Conservation (phyloP, 805 yeast genomes). For the Pichia phayaonensis region DNA sequence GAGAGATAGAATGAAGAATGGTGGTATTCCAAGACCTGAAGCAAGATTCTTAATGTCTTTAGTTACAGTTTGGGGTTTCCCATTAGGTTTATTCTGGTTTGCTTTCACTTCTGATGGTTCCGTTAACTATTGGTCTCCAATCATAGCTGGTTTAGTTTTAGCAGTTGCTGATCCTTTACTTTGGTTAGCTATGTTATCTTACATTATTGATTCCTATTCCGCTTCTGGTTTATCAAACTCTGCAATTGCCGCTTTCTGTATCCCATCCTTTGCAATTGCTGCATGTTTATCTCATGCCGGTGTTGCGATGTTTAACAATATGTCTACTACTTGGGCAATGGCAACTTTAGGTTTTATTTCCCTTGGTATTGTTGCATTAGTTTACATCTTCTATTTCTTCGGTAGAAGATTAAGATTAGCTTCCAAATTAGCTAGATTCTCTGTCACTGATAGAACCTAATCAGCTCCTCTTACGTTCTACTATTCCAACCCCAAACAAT, state of each 20-base stretch:
- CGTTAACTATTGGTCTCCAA: slow-evolving; percentile 29
- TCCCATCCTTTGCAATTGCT: slow-evolving; percentile 31
- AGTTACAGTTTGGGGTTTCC: slow-evolving; percentile 32
- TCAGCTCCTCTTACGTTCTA: too few species aligned
- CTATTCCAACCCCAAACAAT: background rate
- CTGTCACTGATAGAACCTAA: background rate
- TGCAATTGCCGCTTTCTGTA: slow-evolving; percentile 31
- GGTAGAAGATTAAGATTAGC: slow-evolving; percentile 25
- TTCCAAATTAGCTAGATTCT: slow-evolving; percentile 25
- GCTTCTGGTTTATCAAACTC: slow-evolving; percentile 28
- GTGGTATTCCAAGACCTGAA: slow-evolving; percentile 30
- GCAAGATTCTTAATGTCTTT: slow-evolving; percentile 28
- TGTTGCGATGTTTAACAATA: slow-evolving; percentile 31
- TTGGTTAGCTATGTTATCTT: slow-evolving; percentile 31
- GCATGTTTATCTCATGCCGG: slow-evolving; percentile 32
- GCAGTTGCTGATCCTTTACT: slow-evolving; percentile 29
- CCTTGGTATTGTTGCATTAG: slow-evolving; percentile 26
- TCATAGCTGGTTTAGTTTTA: slow-evolving; percentile 27
- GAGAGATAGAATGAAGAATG: slow-evolving; percentile 25
- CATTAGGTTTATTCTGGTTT: slow-evolving; percentile 29
- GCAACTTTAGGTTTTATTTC: slow-evolving; percentile 30
- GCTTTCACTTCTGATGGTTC: slow-evolving; percentile 28
- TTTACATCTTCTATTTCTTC: slow-evolving; percentile 29
- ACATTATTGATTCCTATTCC: slow-evolving; percentile 29
- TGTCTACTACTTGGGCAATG: slow-evolving; percentile 31